Conservation (phyloP, 441 rosid species). For the Gossypium davidsonii region DNA sequence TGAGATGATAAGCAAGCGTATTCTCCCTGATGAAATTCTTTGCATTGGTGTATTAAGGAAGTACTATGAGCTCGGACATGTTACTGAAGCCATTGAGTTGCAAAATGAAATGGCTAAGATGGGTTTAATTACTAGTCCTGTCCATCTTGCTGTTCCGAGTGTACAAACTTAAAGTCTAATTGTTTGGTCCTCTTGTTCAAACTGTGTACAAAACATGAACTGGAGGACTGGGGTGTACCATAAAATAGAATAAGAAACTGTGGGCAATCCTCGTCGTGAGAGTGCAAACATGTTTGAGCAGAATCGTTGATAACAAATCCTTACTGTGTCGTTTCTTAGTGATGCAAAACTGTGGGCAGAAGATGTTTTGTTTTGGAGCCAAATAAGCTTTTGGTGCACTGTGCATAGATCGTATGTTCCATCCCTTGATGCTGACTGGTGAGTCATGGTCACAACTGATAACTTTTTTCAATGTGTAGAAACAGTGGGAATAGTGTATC, state of each 20-base stretch:
- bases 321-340: conserved; percentile 1
- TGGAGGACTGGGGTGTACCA: neutral
- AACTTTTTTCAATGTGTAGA: neutral
- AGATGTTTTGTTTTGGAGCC: neutral
- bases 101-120: conserved; percentile 40
- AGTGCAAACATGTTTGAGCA: neutral
- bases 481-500: neutral
- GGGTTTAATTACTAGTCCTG: conserved; percentile 30
- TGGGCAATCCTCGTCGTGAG: neutral
- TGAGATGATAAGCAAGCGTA: conserved; percentile 59
- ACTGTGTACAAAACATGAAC: neutral
- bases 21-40: conserved; percentile 56
- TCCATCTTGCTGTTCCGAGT: conserved; percentile 25
- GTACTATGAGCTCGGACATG: conserved; percentile 47
- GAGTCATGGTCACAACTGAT: neutral
- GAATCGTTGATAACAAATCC: neutral
- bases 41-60: conserved; percentile 49
- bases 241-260: neutral
- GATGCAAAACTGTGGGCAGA: neutral
- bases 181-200: conserved; percentile 1
- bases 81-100: conserved; percentile 45
- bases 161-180: conserved; percentile 29
- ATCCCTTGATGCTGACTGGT: conserved; percentile 1
- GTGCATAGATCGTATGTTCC: neutral
- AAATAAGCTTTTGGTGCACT: conserved; percentile 1